Base-by-base conservation (phyloP, 2,329 filamentous ascomycete species). In the Epichloe bromicola region DNA sequence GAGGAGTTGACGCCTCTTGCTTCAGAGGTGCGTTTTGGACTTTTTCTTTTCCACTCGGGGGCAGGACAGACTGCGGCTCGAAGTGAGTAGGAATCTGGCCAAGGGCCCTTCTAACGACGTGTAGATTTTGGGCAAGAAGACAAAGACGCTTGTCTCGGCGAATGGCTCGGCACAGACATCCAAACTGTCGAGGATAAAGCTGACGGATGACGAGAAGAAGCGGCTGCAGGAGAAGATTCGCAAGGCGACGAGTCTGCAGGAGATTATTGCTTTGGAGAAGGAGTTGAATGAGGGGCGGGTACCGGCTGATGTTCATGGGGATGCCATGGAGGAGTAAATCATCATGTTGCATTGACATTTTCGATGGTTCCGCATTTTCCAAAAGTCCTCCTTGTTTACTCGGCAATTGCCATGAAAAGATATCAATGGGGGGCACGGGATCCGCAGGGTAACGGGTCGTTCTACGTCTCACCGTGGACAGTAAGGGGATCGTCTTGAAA, bases 211-310 rank as follows among this genome's bases (percentile, higher is more conserved):
- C 63, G 93, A 98, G 76, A 86, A 85, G 73, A 85, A 85, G 74
- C 79, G 81, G 56, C 79, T 97, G 54, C 83, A 94, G 69, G 84
- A 88, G 62, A 76, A 91, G 70, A 95, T 98, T 67, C 82, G 82
- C 68, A 88, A 87, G 62, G 91, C 93, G 5, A 89, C 85, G 66
- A 95, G 85, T 62, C 67, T 98, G 62, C 85, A 89, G 59, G 93
- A 97, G 71, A 94, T 98, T 64, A 84, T 88, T 52, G 78, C 81
- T 58, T 67, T 98, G 63, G 93, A 98, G 73, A 95, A 91, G 73
- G 88, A 93, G 67, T 70, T 97, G 57, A 86, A 87, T 55, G 91
- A 97, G 67, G 93, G 93, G 2, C 76, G 86, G 62, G 76, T 97
- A 66, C 91, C 91, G 2, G 75, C 78, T 36, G 86, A 82, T 30